Percentiles rank a stretch among this genome's conserved stretches.
Evolutionary conservation across 2,329 filamentous ascomycete genomes (phyloP).

Genomic region (Arthroderma sp.): DNA sequence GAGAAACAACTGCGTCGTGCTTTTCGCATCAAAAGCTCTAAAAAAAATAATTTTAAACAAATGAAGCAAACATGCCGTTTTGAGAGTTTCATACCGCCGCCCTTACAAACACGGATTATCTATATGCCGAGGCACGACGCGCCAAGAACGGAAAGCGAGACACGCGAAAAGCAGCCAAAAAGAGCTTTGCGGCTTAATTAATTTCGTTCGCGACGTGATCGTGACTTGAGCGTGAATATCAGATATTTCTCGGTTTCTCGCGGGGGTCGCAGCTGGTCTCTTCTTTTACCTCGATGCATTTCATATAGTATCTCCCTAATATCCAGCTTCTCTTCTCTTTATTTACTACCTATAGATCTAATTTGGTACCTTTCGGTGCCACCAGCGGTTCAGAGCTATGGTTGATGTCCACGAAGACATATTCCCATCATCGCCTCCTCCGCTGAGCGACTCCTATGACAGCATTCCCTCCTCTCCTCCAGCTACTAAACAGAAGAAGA

Average conservation of each 20-base stretch:
- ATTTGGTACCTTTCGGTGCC: not conserved
- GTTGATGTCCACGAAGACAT: slow-evolving; percentile 5
- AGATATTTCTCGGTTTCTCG: no score
- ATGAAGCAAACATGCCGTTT: no score
- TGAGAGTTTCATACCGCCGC: no score
- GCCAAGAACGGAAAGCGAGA: no score
- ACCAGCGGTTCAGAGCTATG: not conserved
- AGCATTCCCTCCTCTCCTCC: slow-evolving; percentile 31
- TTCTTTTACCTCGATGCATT: no score
- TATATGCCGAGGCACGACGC: no score
- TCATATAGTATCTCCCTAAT: not conserved
- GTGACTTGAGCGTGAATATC: no score
- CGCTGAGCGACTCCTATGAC: slow-evolving; percentile 9
- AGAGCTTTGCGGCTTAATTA: no score
- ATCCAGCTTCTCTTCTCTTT: slow-evolving; percentile 3
- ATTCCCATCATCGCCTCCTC: slow-evolving; percentile 12
- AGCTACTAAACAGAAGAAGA: slow-evolving; percentile 30
- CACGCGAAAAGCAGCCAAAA: no score
- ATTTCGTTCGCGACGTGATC: no score
- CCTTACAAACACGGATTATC: no score
- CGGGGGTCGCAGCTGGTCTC: no score
- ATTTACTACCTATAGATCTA: slow-evolving; percentile 3
- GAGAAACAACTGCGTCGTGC: not conserved
- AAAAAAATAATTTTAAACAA: slow-evolving; percentile 1
- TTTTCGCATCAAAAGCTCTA: not conserved